Evolutionary conservation across 208 protist species (phyloP).

Genomic region (Blechomonas ayalai): DNA sequence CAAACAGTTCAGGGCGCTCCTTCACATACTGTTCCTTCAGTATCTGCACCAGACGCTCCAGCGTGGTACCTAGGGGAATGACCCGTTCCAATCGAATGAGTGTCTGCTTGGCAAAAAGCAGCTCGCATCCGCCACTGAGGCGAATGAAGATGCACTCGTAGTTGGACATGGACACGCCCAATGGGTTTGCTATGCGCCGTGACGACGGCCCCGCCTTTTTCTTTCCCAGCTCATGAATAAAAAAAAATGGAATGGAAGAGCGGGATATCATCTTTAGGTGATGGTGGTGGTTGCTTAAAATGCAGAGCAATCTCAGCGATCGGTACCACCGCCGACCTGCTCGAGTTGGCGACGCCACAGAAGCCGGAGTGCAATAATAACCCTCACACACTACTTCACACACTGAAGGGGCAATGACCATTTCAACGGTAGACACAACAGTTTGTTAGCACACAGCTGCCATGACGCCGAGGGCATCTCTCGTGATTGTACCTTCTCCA

Average conservation of each 20-base stretch:
- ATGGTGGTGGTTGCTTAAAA: too few species aligned
- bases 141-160: constrained; percentile 31
- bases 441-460: too few species aligned
- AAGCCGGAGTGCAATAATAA: too few species aligned
- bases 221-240: constrained; percentile 5
- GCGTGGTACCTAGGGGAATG: constrained; percentile 29
- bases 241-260: constrained; percentile 3
- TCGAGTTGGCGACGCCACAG: too few species aligned
- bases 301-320: too few species aligned
- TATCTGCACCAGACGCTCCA: constrained; percentile 45
- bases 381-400: too few species aligned
- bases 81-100: constrained; percentile 17
- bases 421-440: too few species aligned
- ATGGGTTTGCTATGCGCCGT: too few species aligned
- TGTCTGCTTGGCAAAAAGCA: constrained; percentile 66
- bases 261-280: neutral
- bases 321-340: too few species aligned
- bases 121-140: constrained; percentile 73
- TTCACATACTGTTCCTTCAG: constrained; percentile 43
- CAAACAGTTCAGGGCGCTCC: constrained; percentile 69
- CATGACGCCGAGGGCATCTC: too few species aligned
- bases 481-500: too few species aligned
- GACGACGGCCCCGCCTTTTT: neutral
- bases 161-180: constrained; percentile 1
- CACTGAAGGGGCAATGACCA: too few species aligned